Base-by-base conservation (phyloP, 768 basidiomycete species). In the Boletus pseudo-olivaceus region DNA sequence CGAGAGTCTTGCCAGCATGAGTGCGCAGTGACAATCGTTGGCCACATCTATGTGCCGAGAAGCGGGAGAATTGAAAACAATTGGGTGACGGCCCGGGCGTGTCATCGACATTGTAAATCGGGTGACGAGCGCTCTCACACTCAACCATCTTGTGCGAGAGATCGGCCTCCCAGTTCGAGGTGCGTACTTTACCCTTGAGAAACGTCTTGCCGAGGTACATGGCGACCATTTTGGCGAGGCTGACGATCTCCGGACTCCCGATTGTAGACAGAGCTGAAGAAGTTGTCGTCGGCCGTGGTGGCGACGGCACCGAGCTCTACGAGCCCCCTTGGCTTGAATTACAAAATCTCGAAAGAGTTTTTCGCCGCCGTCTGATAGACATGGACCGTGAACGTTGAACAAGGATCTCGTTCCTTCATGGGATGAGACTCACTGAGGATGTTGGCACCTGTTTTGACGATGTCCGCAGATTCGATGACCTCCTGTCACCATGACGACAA, bases 281-380 rank as follows among this genome's bases (percentile, higher is more conserved):
- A 79, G 3, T 46, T 40, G 26, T 60, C 59, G 53, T 82, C 81
- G 4, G 71, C 75, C 33, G 67, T 64, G 19, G 59, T 60, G 4
- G 78, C 81, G 40, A 82, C 58, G 1, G 65, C 66, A 4, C 76
- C 76, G 10, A 81, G 77, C 49, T 81, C 80, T n/a, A 80, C 72
- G 7, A 81, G 73, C 34, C n/a, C 70, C 72, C 15, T 62, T 61
- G 9, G 75, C 62, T n/a, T 62, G 65, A 50, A 81, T 69, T 32
- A 74, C 77, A 52, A 68, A 81, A 57, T 82, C 80, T 15, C 70
- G 67, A 51, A 70, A 75, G 19, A 81, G 73, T 55, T 82, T 81
- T 57, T 71, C 62, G 5, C 78, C 80, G 29, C 82, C 81, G 30
- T 76, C 80, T 80, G 19, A 37, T 7, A 17, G 26, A 14, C 11